Evolutionary conservation across 768 basidiomycete species (phyloP).

Genomic region (Pleurotus tuber-regium): DNA sequence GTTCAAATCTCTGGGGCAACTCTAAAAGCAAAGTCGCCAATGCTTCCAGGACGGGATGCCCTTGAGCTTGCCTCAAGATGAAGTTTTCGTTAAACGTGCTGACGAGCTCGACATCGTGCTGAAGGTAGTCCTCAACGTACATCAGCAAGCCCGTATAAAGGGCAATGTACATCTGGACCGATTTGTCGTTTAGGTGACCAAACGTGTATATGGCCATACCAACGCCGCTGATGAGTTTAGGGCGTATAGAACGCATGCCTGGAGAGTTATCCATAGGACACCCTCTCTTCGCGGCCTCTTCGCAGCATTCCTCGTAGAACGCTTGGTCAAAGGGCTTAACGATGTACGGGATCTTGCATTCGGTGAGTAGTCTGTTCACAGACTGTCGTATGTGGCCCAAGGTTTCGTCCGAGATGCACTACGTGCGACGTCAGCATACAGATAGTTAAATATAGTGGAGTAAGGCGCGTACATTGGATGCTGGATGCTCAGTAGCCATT

Average conservation of each 20-base stretch:
- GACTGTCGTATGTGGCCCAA: neutral
- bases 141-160: neutral
- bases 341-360: constrained; percentile 1
- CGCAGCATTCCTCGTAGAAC: neutral
- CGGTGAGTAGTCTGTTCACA: neutral
- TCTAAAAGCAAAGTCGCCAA: neutral
- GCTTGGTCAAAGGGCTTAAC: constrained; percentile 3
- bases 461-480: neutral
- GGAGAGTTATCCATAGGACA: neutral
- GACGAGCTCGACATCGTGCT: neutral
- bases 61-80: neutral
- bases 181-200: neutral
- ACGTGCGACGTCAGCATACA: neutral
- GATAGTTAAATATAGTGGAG: neutral
- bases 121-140: constrained; percentile 6
- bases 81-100: neutral
- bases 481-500: neutral
- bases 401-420: neutral
- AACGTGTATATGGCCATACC: constrained; percentile 6
- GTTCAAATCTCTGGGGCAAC: neutral
- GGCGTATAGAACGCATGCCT: neutral
- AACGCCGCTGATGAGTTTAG: neutral
- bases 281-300: neutral
- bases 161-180: neutral
- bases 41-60: neutral